Percentiles rank a stretch among this genome's conserved stretches.
phyloP scores from a whole-genome alignment of 78 protist genomes.

The Andalucia godoyi region DNA sequence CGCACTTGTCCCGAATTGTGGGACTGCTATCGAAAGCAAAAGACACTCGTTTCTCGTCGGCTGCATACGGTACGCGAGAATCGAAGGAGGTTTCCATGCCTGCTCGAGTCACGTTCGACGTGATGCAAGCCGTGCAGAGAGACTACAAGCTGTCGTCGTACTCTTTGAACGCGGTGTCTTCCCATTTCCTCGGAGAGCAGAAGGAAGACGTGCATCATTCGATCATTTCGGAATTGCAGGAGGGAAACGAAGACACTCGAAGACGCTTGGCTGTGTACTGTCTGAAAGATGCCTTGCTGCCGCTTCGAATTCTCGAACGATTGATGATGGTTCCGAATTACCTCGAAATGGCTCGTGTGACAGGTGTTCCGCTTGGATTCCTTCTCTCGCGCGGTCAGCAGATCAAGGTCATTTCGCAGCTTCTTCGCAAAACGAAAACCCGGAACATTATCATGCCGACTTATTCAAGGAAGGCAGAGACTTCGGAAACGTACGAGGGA shows the following conservation, averaged over 20 bases:
- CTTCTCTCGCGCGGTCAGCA: conserved; percentile 93
- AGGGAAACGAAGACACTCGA: conserved; percentile 86
- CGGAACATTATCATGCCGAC: conserved; percentile 67
- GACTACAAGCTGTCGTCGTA: conserved; percentile 84
- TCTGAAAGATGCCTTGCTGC: conserved; percentile 86
- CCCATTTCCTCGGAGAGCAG: conserved; percentile 92
- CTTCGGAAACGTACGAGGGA: conserved; percentile 64
- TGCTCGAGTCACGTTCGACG: conserved; percentile 75
- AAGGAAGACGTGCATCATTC: conserved; percentile 98
- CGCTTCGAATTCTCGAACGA: conserved; percentile 85
- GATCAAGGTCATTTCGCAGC: conserved; percentile 94
- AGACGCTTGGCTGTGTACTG: conserved; percentile 87
- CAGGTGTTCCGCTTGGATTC: conserved; percentile 91
- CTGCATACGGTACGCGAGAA: conserved; percentile 86
- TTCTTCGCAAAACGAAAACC: conserved; percentile 74
- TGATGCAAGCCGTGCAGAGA: conserved; percentile 42
- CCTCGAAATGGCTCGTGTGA: conserved; percentile 98
- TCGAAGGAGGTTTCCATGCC: conserved; percentile 54
- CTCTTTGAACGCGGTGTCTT: conserved; percentile 90
- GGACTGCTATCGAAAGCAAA: conserved; percentile 16
- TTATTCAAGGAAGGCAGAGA: no score
- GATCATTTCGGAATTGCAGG: conserved; percentile 84
- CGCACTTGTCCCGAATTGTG: not conserved
- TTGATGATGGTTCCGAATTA: conserved; percentile 90
- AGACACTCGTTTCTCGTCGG: conserved; percentile 45